Evolutionary conservation across 2,329 filamentous ascomycete genomes (phyloP).

Genomic region (Ophiobolus disseminans): DNA sequence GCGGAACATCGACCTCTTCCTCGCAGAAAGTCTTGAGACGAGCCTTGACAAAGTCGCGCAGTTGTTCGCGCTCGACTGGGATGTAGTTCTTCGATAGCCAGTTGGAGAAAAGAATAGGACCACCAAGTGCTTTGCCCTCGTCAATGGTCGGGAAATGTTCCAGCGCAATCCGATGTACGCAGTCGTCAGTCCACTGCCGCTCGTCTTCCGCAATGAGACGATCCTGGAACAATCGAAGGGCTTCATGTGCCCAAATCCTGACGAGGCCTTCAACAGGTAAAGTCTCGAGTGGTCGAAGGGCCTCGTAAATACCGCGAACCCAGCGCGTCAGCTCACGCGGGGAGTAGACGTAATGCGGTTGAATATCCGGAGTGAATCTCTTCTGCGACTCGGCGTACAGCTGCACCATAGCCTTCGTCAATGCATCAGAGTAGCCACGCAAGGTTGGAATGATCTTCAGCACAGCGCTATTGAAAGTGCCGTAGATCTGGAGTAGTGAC

Average conservation of each 20-base stretch:
- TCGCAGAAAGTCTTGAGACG: conserved; percentile 98
- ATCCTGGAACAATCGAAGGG: conserved; percentile 94
- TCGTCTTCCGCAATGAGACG: conserved; percentile 94
- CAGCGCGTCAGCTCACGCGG: conserved; percentile 97
- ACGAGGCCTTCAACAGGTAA: conserved; percentile 90
- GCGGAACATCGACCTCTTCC: conserved; percentile 96
- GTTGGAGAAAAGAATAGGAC: conserved; percentile 97
- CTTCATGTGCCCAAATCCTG: conserved; percentile 98
- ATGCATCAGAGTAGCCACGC: conserved; percentile 90
- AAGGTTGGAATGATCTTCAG: conserved; percentile 95
- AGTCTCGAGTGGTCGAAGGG: conserved; percentile 88
- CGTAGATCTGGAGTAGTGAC: conserved; percentile 96
- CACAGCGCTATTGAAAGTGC: conserved; percentile 94
- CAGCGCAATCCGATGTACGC: conserved; percentile 82
- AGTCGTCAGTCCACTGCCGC: conserved; percentile 91
- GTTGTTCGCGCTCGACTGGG: conserved; percentile 90
- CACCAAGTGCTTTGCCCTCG: conserved; percentile 83
- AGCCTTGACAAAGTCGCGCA: conserved; percentile 97
- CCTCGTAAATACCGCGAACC: conserved; percentile 97
- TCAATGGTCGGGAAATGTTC: conserved; percentile 97
- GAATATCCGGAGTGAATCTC: conserved; percentile 93
- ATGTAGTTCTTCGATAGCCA: conserved; percentile 99
- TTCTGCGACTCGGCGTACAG: conserved; percentile 95
- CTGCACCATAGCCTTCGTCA: conserved; percentile 97
- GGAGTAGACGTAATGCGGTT: conserved; percentile 99